Conservation (phyloP, 2,329 filamentous ascomycete species). For the Aspergillus novofumigatus region DNA sequence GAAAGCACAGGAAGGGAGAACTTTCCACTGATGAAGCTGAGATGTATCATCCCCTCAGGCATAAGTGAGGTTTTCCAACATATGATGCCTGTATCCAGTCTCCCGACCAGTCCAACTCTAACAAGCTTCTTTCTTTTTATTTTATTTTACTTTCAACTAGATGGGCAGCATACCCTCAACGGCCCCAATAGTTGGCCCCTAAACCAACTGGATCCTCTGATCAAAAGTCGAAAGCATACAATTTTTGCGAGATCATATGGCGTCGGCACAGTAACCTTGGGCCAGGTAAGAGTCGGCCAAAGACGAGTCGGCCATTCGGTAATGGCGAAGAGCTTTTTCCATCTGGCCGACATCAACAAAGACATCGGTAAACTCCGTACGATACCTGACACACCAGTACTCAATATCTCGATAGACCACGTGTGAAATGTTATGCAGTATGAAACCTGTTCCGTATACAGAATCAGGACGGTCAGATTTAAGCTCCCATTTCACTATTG, state of each 20-base stretch:
- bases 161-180: constrained; percentile 3
- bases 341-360: background rate
- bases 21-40: background rate
- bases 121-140: background rate
- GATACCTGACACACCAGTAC: background rate
- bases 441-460: background rate
- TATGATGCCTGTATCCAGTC: background rate
- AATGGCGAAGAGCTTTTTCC: background rate
- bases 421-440: background rate
- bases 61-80: background rate
- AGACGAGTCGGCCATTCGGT: background rate
- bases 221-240: background rate
- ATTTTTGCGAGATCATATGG: background rate
- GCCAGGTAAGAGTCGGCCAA: background rate
- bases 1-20: background rate
- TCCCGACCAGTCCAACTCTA: background rate
- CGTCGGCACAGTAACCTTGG: background rate
- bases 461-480: too few species aligned
- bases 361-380: background rate
- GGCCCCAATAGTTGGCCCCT: background rate
- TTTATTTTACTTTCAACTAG: background rate
- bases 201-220: background rate
- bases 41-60: background rate
- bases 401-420: background rate
- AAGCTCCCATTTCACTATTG: background rate